Evolutionary conservation across 352 stramenopile genomes (phyloP), one percentile per base, ranked within the genome.

Genomic region (Thraustochytrium sp.): DNA sequence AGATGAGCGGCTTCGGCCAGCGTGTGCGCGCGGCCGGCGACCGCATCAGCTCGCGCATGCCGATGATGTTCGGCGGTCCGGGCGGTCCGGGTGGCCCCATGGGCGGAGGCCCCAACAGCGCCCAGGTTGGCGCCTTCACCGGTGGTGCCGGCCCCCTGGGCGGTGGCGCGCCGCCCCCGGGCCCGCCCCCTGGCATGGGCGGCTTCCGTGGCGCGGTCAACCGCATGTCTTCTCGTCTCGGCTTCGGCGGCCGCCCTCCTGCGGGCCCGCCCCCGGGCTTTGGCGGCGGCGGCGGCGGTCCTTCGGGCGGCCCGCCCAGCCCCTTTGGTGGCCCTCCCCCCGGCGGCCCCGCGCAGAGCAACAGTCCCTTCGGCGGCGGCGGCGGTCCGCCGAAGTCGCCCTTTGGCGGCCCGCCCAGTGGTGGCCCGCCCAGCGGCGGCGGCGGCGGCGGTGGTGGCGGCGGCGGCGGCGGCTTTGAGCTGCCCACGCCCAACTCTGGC

Each of bases 141-240:
- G 53, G 48, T 26, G 68, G 68, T 31, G 8, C 48, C 8, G 8
- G 8, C 5, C 36, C 64, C 8, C 42, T 54, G 26, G 64, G 64
- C 46, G 42, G 42, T 21, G 64, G 64, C 34, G 42, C 64, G 26
- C 48, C 64, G 42, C 64, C 64, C n/a, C 48, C 64, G 26, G 64
- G 64, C 26, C 42, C 64, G 26, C 42, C 42, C 9, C 42, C 64
- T 68, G 64, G 64, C 64, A 61, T 54, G 42, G 42, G 42, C 46
- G 68, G 68, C 21, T 80, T 80, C 38, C 31, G 68, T 26, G 68
- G 42, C 37, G 68, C 68, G 18, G 26, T 80, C 26, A 80, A 80
- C 51, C 68, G 68, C 31, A 42, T 80, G 2, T 64, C 48, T 2
- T 75, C 75, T 40, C 29, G 38, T 4, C 26, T 80, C 21, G 68